Base-by-base conservation (phyloP, 2,329 filamentous ascomycete species). In the Cordyceps javanica region DNA sequence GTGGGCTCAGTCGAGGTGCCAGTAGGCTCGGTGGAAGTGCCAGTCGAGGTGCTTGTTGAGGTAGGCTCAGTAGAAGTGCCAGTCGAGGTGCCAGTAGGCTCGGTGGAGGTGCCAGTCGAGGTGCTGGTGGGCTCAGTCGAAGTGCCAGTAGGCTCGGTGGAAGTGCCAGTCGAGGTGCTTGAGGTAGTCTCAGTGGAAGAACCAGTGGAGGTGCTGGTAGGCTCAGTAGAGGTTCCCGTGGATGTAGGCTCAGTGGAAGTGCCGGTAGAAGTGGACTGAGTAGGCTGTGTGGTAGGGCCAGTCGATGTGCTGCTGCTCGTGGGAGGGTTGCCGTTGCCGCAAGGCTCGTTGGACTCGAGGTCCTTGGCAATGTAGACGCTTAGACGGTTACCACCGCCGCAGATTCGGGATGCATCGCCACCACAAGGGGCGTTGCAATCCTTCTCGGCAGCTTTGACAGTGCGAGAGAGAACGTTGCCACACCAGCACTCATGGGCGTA, bases 341-440 rank as follows among this genome's bases (percentile, higher is more conserved):
- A 82, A 41, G 79, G 79, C 68, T 82, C 70, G 13, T 76, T 69
- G 55, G 77, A 81, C 65, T 75, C 67, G 32, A 83, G 69, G 55
- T 80, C 76, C 54, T 70, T 70, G 50, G 79, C 77, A 44, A 78
- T 72, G 59, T 76, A 81, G 50, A 81, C 63, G 62, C 68, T 77
- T 61, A 81, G 64, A 39, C 70, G 71, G 26, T 64, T 61, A 14
- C 66, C 61, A 16, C 78, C 78, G 65, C 78, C 78, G 60, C 78
- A 81, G 10, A 61, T 74, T 58, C 74, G 60, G 41, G 51, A 61
- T 1, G 61, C 48, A 61, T 82, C 72, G 21, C 82, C 83, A 11
- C 71, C 73, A 69, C 83, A 86, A 39, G 76, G 67, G 64, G 77
- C 75, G 60, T 73, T 71, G 68, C 83, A 86, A 41, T 77, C 66